phyloP scores from a whole-genome alignment of 2,329 filamentous ascomycete genomes.

The Colletotrichum orbiculare region DNA sequence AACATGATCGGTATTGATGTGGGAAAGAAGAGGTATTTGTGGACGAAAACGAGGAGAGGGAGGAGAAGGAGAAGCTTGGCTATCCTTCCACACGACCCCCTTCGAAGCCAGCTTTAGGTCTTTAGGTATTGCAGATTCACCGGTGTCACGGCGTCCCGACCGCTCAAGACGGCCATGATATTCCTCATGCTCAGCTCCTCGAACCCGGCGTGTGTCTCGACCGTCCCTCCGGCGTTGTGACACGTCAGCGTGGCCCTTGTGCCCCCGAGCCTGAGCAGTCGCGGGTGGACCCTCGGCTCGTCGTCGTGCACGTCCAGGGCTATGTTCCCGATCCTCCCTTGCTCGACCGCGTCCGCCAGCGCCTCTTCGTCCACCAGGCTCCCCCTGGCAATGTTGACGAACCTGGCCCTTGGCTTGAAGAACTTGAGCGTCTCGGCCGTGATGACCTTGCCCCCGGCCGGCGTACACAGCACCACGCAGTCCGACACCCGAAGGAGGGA shows the following conservation, averaged over 20 bases:
- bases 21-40: too few relatives aligned
- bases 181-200: conserved; percentile 76
- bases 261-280: conserved; percentile 54
- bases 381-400: conserved; percentile 76
- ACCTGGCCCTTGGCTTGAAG: conserved; percentile 65
- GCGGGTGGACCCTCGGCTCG: conserved; percentile 66
- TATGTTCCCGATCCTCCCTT: conserved; percentile 59
- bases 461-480: conserved; percentile 72
- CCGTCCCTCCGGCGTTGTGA: conserved; percentile 74
- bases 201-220: conserved; percentile 74
- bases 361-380: conserved; percentile 74
- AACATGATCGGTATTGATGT: too few relatives aligned
- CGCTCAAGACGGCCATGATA: conserved; percentile 67
- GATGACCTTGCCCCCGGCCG: conserved; percentile 62
- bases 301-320: conserved; percentile 73
- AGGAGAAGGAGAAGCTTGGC: too few relatives aligned
- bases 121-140: conserved; percentile 70
- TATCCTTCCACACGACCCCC: too few relatives aligned
- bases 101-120: conserved; percentile 7
- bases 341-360: conserved; percentile 67
- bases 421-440: conserved; percentile 56
- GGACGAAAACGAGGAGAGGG: too few relatives aligned
- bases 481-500: conserved; percentile 64
- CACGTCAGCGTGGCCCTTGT: conserved; percentile 69
- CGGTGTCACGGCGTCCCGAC: conserved; percentile 64